Evolutionary conservation across 352 stramenopile genomes (phyloP).

Genomic region (Nothophytophthora sp.): DNA sequence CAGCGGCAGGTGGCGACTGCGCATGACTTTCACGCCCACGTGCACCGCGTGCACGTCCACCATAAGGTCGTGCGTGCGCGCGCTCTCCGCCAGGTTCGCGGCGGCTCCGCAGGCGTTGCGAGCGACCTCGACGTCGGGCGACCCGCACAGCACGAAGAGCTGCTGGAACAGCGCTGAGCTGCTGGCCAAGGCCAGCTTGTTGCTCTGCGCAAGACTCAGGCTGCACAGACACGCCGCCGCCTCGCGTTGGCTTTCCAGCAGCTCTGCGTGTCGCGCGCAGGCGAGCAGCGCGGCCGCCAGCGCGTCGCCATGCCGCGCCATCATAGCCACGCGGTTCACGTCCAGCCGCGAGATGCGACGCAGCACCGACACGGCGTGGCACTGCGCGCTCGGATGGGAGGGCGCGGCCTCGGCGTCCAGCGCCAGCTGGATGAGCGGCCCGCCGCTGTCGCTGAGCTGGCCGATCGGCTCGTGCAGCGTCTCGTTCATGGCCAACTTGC

Average conservation of each 20-base stretch:
- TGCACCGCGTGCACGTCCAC: constrained; percentile 89
- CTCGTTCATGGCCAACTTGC: constrained; percentile 91
- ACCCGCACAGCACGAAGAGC: constrained; percentile 77
- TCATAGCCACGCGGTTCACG: constrained; percentile 85
- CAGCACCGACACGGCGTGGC: constrained; percentile 91
- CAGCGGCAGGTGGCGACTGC: constrained; percentile 86
- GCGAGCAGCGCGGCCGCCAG: constrained; percentile 58
- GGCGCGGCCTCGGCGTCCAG: constrained; percentile 47
- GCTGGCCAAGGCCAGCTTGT: constrained; percentile 74
- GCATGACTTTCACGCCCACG: constrained; percentile 87
- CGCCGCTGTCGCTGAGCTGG: constrained; percentile 47
- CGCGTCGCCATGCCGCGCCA: constrained; percentile 47
- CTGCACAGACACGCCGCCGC: constrained; percentile 88
- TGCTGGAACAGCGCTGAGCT: constrained; percentile 51
- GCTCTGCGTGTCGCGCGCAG: constrained; percentile 30
- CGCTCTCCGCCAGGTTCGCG: constrained; percentile 92
- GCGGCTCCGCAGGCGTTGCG: constrained; percentile 91
- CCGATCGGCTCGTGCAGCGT: constrained; percentile 68
- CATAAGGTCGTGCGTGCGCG: constrained; percentile 80
- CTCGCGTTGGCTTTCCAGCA: constrained; percentile 91
- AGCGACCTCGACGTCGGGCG: constrained; percentile 89
- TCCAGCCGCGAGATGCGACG: constrained; percentile 84
- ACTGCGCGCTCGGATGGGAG: constrained; percentile 68
- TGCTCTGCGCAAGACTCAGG: constrained; percentile 75
- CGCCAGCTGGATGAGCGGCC: constrained; percentile 54